Base-by-base conservation (phyloP, 345 rosid species). In the Gossypium stocksii region DNA sequence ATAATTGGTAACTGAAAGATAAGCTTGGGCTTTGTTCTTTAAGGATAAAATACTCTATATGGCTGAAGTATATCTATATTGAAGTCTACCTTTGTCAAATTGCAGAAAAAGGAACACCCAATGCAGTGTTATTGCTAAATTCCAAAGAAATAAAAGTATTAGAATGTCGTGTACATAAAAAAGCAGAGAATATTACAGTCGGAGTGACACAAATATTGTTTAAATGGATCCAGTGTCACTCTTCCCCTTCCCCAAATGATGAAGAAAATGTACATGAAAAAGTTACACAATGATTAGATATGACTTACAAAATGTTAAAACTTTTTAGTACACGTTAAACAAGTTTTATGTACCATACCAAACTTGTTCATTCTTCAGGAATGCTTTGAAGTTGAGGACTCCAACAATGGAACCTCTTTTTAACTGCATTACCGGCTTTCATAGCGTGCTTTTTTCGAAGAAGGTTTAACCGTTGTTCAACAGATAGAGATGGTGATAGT, bases 361-460 rank as follows among this genome's bases (percentile, higher is more conserved):
- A 45, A 16, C 16, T 5, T 76, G 71, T 76, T 19, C 74, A 17
- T 77, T 83, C 82, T 52, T 83, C 86, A 4, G 89, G 86, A 11
- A 83, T 86, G 81, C 82, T 80, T 16, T 83, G 80, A 19, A 86
- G 85, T 14, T 45, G 77, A 53, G 87, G 85, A 61, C 65, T 74
- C 87, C 87, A 83, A 4, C 66, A 79, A 53, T 73, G 52, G 48
- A 11, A 59, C 23, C 63, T 71, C 62, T 73, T 80, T 69, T 71
- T 80, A 5, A 38, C 2, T 4, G 51, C 62, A n/a, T 38, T 38
- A 27, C 15, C 58, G 45, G 17, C 58, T 27, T 52, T 71, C 73
- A 29, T 12, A 49, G 27, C 10, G 7, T 79, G 64, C 74, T 75
- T 77, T 45, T 72, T 49, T 70, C 72, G 34, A 57, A 82, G 56